These are phyloP conservation scores for Rhizophora apiculata DNA, from an alignment of 345 rosid genomes.

Conservation along the genomic window DNA sequence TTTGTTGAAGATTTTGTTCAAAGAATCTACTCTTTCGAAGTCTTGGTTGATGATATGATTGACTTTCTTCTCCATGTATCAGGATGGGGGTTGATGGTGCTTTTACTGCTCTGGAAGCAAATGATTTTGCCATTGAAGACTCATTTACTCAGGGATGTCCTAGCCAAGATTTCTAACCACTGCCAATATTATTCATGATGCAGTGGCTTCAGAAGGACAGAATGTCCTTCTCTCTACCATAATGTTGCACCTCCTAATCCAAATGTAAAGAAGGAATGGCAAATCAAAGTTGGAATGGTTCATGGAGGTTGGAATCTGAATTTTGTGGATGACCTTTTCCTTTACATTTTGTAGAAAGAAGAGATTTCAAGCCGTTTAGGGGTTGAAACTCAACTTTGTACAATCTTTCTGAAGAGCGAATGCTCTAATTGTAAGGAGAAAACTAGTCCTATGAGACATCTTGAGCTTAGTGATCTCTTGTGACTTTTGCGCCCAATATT, in stretches of 20 bases:
- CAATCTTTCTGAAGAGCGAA: not conserved
- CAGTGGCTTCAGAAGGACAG: slow-evolving; percentile 13
- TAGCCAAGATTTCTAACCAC: slow-evolving; percentile 1
- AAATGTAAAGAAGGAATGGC: not conserved
- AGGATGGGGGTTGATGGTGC: slow-evolving; percentile 33
- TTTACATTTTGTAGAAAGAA: slow-evolving; percentile 6
- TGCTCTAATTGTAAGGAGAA: not conserved
- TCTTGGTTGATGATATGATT: not conserved
- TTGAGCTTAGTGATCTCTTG: not conserved
- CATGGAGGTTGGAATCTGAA: slow-evolving; percentile 9
- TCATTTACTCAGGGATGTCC: slow-evolving; percentile 14
- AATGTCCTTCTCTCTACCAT: slow-evolving; percentile 7
- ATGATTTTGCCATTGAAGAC: slow-evolving; percentile 4
- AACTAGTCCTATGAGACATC: not conserved
- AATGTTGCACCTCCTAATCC: slow-evolving; percentile 8
- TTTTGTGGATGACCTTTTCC: slow-evolving; percentile 3
- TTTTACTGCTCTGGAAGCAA: not conserved
- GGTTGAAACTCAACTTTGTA: not conserved
- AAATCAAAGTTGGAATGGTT: slow-evolving; percentile 9
- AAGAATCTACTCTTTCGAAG: not conserved
- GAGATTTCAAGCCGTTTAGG: slow-evolving; percentile 2
- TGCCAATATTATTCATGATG: slow-evolving; percentile 2
- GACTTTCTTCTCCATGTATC: slow-evolving; percentile 11
- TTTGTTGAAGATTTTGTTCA: not conserved
- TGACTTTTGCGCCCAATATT: not conserved